A percentile compares a stretch with the other conserved stretches of the same genome.
Evolutionary conservation across 805 yeast genomes (phyloP).

Genomic region (Grigorovia humatica): DNA sequence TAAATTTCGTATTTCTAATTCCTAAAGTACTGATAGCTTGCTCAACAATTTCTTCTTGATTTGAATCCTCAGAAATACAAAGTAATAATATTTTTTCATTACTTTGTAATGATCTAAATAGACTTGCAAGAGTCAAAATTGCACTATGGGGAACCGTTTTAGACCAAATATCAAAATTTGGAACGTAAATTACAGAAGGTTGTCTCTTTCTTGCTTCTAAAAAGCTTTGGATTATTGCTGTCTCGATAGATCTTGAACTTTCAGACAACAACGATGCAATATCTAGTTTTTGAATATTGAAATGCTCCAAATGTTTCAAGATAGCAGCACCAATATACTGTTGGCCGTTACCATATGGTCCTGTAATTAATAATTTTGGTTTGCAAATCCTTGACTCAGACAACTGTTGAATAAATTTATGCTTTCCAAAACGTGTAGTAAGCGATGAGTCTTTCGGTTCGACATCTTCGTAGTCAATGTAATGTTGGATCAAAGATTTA

Average conservation of each 20-base stretch:
- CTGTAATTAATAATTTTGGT: conserved; percentile 71
- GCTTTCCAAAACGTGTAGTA: conserved; percentile 45
- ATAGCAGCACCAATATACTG: conserved; percentile 76
- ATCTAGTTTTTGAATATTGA: conserved; percentile 79
- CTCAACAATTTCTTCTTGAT: conserved; percentile 32
- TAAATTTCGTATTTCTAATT: conserved; percentile 35
- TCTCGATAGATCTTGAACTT: conserved; percentile 71
- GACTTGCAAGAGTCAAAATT: conserved; percentile 57
- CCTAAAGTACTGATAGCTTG: conserved; percentile 12
- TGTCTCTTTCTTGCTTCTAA: conserved; percentile 82
- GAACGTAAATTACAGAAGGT: conserved; percentile 77
- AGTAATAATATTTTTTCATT: conserved; percentile 65
- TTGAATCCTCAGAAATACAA: conserved; percentile 52
- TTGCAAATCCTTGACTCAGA: conserved; percentile 59
- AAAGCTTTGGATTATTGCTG: conserved; percentile 70
- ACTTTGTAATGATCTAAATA: conserved; percentile 57
- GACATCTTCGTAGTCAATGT: conserved; percentile 24
- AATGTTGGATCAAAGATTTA: conserved; percentile 26
- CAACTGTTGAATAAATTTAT: conserved; percentile 44
- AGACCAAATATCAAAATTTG: conserved; percentile 72
- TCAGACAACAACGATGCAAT: conserved; percentile 69
- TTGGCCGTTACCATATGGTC: conserved; percentile 76
- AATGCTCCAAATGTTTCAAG: conserved; percentile 75
- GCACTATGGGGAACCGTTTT: conserved; percentile 59
- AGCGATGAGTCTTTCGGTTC: conserved; percentile 15